Evolutionary conservation across 768 basidiomycete species (phyloP).

Genomic region (Ramaria rubella): DNA sequence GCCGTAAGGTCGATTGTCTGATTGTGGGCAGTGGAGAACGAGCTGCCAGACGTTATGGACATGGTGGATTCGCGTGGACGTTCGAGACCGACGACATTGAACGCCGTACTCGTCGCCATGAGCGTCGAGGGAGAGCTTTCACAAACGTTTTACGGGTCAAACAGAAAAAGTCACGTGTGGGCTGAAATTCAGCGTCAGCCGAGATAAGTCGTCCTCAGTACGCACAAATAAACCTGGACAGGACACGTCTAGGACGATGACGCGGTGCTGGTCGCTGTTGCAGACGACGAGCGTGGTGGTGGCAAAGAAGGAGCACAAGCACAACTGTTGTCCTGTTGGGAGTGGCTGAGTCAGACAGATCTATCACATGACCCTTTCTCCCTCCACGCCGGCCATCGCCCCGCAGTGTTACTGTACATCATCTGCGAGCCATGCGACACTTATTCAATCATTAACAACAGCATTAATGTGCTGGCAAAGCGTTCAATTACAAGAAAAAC

Average conservation of each 20-base stretch:
- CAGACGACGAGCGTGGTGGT: not conserved
- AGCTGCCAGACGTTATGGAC: not conserved
- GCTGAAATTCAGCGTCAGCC: not conserved
- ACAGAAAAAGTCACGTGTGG: not conserved
- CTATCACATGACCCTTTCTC: not conserved
- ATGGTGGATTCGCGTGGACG: constrained; percentile 10
- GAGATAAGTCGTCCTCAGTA: too few relatives aligned
- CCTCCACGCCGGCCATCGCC: not conserved
- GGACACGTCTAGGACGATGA: not conserved
- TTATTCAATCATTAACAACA: too few relatives aligned
- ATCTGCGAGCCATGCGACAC: too few relatives aligned
- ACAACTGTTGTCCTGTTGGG: too few relatives aligned
- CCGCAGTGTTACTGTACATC: not conserved
- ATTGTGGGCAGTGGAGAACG: constrained; percentile 32
- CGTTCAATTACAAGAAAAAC: too few relatives aligned
- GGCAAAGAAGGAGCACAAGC: not conserved
- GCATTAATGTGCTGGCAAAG: too few relatives aligned
- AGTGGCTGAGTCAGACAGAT: not conserved
- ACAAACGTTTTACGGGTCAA: not conserved
- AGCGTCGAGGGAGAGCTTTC: not conserved
- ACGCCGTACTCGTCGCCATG: constrained; percentile 9
- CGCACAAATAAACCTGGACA: not conserved
- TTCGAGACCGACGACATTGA: not conserved
- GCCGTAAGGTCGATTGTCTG: constrained; percentile 65
- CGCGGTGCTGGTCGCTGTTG: not conserved